Percentiles rank a stretch among this genome's conserved stretches.
Evolutionary conservation across 768 basidiomycete genomes (phyloP).

Genomic region (Pleurotus citrinopileatus): DNA sequence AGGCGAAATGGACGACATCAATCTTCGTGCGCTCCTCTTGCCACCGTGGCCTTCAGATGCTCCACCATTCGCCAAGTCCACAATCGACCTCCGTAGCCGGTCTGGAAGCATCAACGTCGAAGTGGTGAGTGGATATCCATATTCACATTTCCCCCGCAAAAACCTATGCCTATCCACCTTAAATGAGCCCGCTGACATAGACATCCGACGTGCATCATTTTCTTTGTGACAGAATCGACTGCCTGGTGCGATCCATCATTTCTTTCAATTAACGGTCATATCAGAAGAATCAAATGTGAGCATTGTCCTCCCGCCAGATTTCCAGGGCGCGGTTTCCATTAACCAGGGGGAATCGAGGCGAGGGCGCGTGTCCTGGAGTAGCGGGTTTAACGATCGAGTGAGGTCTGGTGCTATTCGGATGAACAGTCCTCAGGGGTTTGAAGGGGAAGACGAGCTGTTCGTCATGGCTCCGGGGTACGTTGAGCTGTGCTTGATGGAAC

Average conservation of each 20-base stretch:
- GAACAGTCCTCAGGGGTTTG: slow-evolving; percentile 7
- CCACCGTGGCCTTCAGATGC: slow-evolving; percentile 10
- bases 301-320: slow-evolving; percentile 11
- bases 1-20: slow-evolving; percentile 11
- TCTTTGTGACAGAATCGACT: slow-evolving; percentile 12
- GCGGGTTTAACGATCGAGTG: slow-evolving; percentile 10
- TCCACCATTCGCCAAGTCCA: slow-evolving; percentile 12
- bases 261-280: slow-evolving; percentile 13
- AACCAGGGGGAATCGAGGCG: slow-evolving; percentile 9
- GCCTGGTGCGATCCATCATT: slow-evolving; percentile 12
- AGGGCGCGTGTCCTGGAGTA: slow-evolving; percentile 11
- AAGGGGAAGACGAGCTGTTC: slow-evolving; percentile 14
- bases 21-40: slow-evolving; percentile 13
- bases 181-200: not conserved
- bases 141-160: not conserved
- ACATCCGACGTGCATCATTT: not conserved
- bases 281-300: slow-evolving; percentile 12
- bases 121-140: slow-evolving; percentile 10
- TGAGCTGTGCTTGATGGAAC: slow-evolving; percentile 12
- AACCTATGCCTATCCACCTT: slow-evolving; percentile 2
- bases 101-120: slow-evolving; percentile 15
- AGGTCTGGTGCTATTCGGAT: slow-evolving; percentile 11
- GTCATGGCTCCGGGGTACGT: slow-evolving; percentile 12
- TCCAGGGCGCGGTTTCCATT: slow-evolving; percentile 12
- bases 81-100: slow-evolving; percentile 15